phyloP scores from a whole-genome alignment of 345 rosid genomes.

The Gossypium turneri region DNA sequence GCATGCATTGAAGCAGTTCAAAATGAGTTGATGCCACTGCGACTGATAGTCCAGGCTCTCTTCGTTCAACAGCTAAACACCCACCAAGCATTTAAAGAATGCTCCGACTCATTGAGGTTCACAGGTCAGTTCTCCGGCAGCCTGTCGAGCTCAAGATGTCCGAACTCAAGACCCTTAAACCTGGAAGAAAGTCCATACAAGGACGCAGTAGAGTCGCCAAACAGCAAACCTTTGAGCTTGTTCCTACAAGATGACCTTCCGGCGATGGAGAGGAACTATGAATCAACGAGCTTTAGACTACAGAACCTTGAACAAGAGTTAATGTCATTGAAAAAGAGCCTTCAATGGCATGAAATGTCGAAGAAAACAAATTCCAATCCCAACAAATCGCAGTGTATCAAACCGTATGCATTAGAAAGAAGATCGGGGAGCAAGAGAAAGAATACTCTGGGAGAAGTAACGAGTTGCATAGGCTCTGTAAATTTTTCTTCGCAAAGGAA shows the following conservation, averaged over 20 bases:
- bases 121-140: slow-evolving; percentile 49
- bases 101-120: slow-evolving; percentile 56
- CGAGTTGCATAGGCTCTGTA: slow-evolving; percentile 51
- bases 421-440: slow-evolving; percentile 47
- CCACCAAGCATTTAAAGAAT: slow-evolving; percentile 72
- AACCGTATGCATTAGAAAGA: slow-evolving; percentile 31
- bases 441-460: slow-evolving; percentile 47
- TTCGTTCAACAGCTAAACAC: slow-evolving; percentile 71
- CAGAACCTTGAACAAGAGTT: slow-evolving; percentile 71
- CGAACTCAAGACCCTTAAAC: slow-evolving; percentile 44
- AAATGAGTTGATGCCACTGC: slow-evolving; percentile 81
- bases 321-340: slow-evolving; percentile 46
- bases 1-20: slow-evolving; percentile 70
- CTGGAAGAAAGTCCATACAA: slow-evolving; percentile 44
- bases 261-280: slow-evolving; percentile 35
- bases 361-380: slow-evolving; percentile 32
- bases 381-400: slow-evolving; percentile 22
- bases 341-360: slow-evolving; percentile 35
- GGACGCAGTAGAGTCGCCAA: slow-evolving; percentile 38
- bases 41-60: slow-evolving; percentile 69
- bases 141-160: slow-evolving; percentile 58
- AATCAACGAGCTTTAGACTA: slow-evolving; percentile 73
- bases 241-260: slow-evolving; percentile 39
- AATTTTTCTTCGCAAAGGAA: slow-evolving; percentile 56
- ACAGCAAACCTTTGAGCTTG: slow-evolving; percentile 37